These are phyloP conservation scores for Apophysomyces trapeziformis DNA, from an alignment of 371 early-diverging fungal genomes.

Conservation along the genomic window DNA sequence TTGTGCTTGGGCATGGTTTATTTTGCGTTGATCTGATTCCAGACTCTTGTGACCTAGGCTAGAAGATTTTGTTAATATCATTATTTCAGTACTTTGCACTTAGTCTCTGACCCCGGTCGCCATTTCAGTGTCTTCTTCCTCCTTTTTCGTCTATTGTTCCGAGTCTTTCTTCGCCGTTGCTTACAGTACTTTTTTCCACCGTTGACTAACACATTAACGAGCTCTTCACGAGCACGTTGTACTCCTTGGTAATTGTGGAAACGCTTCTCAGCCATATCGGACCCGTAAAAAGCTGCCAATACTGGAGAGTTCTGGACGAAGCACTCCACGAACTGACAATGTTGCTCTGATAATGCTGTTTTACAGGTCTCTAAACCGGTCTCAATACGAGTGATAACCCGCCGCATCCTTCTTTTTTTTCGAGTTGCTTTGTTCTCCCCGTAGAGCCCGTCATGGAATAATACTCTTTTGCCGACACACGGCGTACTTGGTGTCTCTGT, in stretches of 20 bases:
- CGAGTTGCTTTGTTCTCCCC: too few relatives aligned
- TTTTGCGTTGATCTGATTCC: not conserved
- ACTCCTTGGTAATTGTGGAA: constrained; percentile 19
- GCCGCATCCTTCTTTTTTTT: too few relatives aligned
- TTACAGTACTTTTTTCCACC: constrained; percentile 5
- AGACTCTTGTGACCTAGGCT: not conserved
- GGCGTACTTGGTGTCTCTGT: too few relatives aligned
- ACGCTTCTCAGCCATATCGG: not conserved
- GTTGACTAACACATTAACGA: not conserved
- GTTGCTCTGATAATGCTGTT: too few relatives aligned
- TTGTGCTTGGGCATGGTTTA: not conserved
- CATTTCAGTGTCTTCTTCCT: not conserved
- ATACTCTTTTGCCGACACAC: too few relatives aligned
- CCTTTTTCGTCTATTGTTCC: not conserved
- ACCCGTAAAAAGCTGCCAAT: too few relatives aligned
- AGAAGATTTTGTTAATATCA: not conserved
- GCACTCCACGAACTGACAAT: too few relatives aligned
- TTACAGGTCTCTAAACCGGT: too few relatives aligned
- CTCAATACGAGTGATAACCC: too few relatives aligned
- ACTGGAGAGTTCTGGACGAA: too few relatives aligned
- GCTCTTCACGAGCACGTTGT: constrained; percentile 11
- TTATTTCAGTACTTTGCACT: not conserved
- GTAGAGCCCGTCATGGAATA: too few relatives aligned
- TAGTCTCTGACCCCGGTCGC: not conserved
- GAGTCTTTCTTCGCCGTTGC: not conserved